Evolutionary conservation across 2,329 filamentous ascomycete species (phyloP).

Genomic region (Aureobasidium sp.): DNA sequence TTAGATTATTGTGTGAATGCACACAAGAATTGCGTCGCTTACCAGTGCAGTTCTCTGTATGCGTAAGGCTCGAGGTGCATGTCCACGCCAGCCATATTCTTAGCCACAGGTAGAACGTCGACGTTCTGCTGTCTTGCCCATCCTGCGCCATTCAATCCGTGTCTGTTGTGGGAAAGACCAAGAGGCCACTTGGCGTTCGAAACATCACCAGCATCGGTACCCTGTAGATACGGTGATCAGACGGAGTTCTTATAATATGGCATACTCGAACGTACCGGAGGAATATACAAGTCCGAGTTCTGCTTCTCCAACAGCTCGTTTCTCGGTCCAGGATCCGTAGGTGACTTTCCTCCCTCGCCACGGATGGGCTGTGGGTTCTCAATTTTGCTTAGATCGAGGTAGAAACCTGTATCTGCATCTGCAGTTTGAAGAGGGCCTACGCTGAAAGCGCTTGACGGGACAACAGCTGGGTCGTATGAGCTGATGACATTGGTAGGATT

Average conservation of each 20-base stretch:
- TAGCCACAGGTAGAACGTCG: constrained; percentile 31
- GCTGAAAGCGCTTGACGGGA: constrained; percentile 30
- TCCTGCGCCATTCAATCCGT: constrained; percentile 32
- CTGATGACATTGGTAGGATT: constrained; percentile 26
- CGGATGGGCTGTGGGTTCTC: constrained; percentile 36
- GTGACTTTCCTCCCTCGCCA: constrained; percentile 26
- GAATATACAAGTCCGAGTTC: constrained; percentile 33
- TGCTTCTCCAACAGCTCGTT: constrained; percentile 30
- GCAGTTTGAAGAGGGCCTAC: constrained; percentile 30
- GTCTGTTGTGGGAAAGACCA: constrained; percentile 34
- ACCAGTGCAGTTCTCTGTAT: constrained; percentile 29
- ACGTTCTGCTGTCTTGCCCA: constrained; percentile 36
- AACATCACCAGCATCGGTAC: constrained; percentile 32
- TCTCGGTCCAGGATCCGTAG: constrained; percentile 33
- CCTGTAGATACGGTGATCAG: constrained; percentile 17
- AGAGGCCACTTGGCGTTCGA: constrained; percentile 36
- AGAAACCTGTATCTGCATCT: constrained; percentile 31
- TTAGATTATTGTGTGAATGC: not conserved
- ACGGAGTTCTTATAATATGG: not conserved
- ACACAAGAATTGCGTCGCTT: not conserved
- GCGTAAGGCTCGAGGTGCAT: constrained; percentile 32
- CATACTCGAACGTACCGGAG: constrained; percentile 12
- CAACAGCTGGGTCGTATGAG: constrained; percentile 24
- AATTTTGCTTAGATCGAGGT: constrained; percentile 30
- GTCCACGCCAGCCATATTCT: constrained; percentile 36